These are phyloP conservation scores for Blastobotrys muscicola DNA, from an alignment of 805 yeast species.

Conservation along the genomic window DNA sequence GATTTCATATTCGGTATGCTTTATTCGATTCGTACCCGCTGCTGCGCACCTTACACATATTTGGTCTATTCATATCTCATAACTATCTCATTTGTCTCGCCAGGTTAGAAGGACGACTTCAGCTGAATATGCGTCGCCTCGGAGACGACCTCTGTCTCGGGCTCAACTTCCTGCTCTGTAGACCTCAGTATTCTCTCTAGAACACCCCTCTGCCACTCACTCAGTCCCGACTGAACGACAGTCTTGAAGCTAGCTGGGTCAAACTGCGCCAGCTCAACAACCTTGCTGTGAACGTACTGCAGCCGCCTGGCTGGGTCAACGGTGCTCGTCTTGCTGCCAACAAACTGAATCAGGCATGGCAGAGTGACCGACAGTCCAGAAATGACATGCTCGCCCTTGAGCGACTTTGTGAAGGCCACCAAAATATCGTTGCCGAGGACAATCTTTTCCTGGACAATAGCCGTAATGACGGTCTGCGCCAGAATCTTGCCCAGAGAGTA, in stretches of 20 bases:
- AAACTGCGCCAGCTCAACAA: conserved; percentile 24
- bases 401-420: conserved; percentile 34
- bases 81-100: background rate
- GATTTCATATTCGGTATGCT: background rate
- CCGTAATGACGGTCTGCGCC: conserved; percentile 39
- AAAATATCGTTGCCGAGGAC: conserved; percentile 40
- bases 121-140: conserved; percentile 37
- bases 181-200: conserved; percentile 14
- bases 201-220: conserved; percentile 23
- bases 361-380: conserved; percentile 26
- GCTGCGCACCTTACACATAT: background rate
- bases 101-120: conserved; percentile 33
- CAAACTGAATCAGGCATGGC: conserved; percentile 33
- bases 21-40: background rate
- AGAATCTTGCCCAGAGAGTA: conserved; percentile 29
- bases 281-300: conserved; percentile 16
- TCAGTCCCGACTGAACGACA: conserved; percentile 36
- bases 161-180: conserved; percentile 4
- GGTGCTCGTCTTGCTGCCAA: conserved; percentile 17
- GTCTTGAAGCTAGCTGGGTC: conserved; percentile 27
- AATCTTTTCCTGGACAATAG: conserved; percentile 25
- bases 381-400: conserved; percentile 25
- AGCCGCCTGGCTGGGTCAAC: conserved; percentile 12
- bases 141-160: conserved; percentile 9
- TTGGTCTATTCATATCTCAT: background rate